Evolutionary conservation across 108 stramenopile genomes (phyloP).

Genomic region (Skeletonema costatum): DNA sequence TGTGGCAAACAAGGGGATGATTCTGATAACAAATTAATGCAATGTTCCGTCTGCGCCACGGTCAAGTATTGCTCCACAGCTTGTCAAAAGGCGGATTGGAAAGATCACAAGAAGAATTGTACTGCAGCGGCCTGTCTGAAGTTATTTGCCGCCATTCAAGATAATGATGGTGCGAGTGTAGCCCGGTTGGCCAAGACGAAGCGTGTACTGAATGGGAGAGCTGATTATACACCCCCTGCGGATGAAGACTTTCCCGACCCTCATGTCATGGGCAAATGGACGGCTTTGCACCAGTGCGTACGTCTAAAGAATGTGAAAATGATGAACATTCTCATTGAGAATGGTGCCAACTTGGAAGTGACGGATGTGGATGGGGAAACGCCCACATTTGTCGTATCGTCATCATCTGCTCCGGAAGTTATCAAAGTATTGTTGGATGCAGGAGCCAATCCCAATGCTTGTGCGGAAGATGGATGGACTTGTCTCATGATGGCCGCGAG

Average conservation of each 20-base stretch:
- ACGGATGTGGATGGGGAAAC: constrained; percentile 9
- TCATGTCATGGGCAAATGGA: not conserved
- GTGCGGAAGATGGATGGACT: constrained; percentile 13
- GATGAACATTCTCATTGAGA: not conserved
- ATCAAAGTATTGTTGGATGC: not conserved
- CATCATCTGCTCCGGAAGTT: not conserved
- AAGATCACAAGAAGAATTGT: not conserved
- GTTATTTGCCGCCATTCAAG: constrained; percentile 3
- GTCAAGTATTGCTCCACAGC: not conserved
- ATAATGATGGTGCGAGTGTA: not conserved
- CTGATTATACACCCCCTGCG: not conserved
- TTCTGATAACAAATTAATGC: not conserved
- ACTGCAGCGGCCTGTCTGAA: not conserved
- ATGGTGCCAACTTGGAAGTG: not conserved
- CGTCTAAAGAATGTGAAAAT: not conserved
- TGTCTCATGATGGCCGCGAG: constrained; percentile 13
- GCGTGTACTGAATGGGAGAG: constrained; percentile 2
- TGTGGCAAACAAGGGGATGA: not conserved
- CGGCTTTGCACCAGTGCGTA: constrained; percentile 4
- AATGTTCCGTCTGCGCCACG: not conserved
- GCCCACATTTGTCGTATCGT: constrained; percentile 8
- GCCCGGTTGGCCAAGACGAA: constrained; percentile 7
- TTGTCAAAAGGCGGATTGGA: not conserved
- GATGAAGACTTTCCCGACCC: not conserved
- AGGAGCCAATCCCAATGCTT: constrained; percentile 6